These are phyloP conservation scores for Grosmannia huntii DNA, from an alignment of 2,329 filamentous ascomycete genomes.

Conservation along the genomic window DNA sequence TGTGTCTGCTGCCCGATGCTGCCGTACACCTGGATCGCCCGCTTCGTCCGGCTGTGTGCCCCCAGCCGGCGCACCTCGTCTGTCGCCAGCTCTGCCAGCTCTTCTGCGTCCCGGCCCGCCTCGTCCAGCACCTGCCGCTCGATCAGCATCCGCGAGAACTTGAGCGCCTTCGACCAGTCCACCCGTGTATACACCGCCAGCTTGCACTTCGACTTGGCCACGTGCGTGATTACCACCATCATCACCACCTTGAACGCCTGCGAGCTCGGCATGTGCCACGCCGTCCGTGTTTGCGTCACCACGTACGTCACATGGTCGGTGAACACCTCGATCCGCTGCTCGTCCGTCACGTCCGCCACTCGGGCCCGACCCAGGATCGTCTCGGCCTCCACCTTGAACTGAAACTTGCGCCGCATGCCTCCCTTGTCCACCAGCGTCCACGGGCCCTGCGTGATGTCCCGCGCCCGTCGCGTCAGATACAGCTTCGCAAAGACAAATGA, in stretches of 20 bases:
- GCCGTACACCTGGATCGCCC: constrained; percentile 69
- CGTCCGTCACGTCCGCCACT: constrained; percentile 57
- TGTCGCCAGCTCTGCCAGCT: constrained; percentile 61
- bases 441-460: constrained; percentile 72
- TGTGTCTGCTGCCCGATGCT: constrained; percentile 57
- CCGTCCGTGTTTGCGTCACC: constrained; percentile 47
- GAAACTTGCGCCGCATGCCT: constrained; percentile 64
- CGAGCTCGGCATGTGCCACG: constrained; percentile 78
- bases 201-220: constrained; percentile 85
- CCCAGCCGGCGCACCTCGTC: constrained; percentile 68
- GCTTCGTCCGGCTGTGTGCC: constrained; percentile 59
- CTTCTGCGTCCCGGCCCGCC: constrained; percentile 56
- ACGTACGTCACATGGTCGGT: constrained; percentile 63
- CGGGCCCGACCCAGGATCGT: constrained; percentile 52
- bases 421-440: constrained; percentile 64
- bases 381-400: constrained; percentile 59
- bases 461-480: constrained; percentile 69
- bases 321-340: constrained; percentile 74
- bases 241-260: constrained; percentile 69
- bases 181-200: constrained; percentile 77
- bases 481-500: constrained; percentile 87
- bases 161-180: constrained; percentile 66
- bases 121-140: constrained; percentile 65
- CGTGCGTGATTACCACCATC: constrained; percentile 88
- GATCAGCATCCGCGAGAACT: constrained; percentile 47